Base-by-base conservation (phyloP, 140 eudicot species). In the Flaveria floridana region DNA sequence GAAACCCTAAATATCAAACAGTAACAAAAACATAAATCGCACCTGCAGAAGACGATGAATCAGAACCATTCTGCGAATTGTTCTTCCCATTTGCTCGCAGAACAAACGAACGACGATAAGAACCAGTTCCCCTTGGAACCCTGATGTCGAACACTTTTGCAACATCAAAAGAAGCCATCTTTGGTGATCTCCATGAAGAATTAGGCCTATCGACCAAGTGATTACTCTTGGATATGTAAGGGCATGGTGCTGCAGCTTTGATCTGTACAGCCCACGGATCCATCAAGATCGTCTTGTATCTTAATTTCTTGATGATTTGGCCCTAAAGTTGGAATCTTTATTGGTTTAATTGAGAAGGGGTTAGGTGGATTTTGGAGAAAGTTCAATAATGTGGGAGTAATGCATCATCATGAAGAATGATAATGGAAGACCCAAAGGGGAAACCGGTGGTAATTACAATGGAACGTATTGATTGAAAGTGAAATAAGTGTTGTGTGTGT, bases 11-110 rank as follows among this genome's bases (percentile, higher is more conserved):
- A 12, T 4, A 72, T 47, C 3, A 5, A 39, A 67, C 41, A 34
- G 41, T 11, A 34, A 51, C 10, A 20, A 52, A 4, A 80, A 13
- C 46, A 70, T 23, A 34, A 42, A 50, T 39, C 42, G 26, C 58
- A 84, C 83, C 82, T 42, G 86, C 67, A 78, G 92, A 82, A 70
- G 86, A 81, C 13, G 81, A 77, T 41, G 91, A 81, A 82, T 82
- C 80, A 16, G 87, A 50, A 76, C 74, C 73, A 53, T 28, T 42
- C 30, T 66, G 68, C 19, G 67, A 41, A 75, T 84, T 80, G 63
- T 87, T 85, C 72, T 86, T 86, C 4, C 85, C 91, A 71, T 53
- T 50, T 65, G 89, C 89, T 68, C 82, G 76, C 0, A 84, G 84
- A 10, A 82, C 48, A 23, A 84, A 57, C 14, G 82, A 80, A 18